These are phyloP conservation scores for Galerina sulciceps DNA, from an alignment of 768 basidiomycete genomes.

Conservation along the genomic window DNA sequence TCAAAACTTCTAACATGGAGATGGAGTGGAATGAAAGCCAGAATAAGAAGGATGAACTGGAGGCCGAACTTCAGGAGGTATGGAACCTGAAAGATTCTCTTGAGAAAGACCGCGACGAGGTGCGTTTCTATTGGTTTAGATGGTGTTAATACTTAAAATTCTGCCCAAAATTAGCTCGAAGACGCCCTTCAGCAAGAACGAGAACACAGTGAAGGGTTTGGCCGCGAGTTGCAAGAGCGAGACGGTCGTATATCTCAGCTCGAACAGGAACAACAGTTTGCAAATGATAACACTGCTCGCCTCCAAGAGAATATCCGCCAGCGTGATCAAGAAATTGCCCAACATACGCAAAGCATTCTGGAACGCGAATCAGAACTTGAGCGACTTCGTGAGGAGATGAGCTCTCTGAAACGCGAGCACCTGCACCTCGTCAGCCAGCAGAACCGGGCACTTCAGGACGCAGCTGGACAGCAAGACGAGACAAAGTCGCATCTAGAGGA, in stretches of 20 bases:
- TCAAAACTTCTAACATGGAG: slow-evolving; percentile 50
- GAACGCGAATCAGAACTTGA: slow-evolving; percentile 58
- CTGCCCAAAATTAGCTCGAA: slow-evolving; percentile 44
- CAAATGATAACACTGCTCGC: slow-evolving; percentile 55
- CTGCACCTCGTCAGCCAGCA: slow-evolving; percentile 54
- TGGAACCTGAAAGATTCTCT: slow-evolving; percentile 55
- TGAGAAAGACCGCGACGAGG: slow-evolving; percentile 61
- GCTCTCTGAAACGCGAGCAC: slow-evolving; percentile 58
- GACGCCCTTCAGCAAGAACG: slow-evolving; percentile 56
- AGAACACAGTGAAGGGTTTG: slow-evolving; percentile 53
- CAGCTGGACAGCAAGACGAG: slow-evolving; percentile 48
- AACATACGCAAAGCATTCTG: slow-evolving; percentile 48
- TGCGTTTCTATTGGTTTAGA: slow-evolving; percentile 28
- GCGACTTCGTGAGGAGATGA: slow-evolving; percentile 56
- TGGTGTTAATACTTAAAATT: background rate
- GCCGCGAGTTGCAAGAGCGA: slow-evolving; percentile 52
- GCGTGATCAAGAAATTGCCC: slow-evolving; percentile 59
- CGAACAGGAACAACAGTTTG: slow-evolving; percentile 59
- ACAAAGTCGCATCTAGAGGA: slow-evolving; percentile 52
- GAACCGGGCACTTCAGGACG: slow-evolving; percentile 47
- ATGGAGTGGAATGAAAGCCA: slow-evolving; percentile 60
- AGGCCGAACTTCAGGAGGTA: slow-evolving; percentile 56
- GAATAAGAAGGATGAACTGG: slow-evolving; percentile 57
- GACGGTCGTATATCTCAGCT: slow-evolving; percentile 55
- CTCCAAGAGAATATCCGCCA: slow-evolving; percentile 61